These are phyloP conservation scores for Scheffersomyces stambukii DNA, from an alignment of 1,139 yeast species.

Conservation along the genomic window DNA sequence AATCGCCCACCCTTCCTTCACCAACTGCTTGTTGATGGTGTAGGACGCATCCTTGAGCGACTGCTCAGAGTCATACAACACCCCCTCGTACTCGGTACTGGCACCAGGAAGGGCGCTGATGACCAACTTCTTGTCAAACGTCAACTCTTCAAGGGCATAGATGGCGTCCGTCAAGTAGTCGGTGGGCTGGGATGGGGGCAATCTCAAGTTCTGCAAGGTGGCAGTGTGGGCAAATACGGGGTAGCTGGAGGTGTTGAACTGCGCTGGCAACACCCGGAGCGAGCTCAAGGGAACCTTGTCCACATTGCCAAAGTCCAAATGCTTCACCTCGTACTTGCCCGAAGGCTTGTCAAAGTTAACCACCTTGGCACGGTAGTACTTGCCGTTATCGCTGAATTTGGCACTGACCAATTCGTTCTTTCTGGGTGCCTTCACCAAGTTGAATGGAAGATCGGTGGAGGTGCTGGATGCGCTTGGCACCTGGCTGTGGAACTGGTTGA, in stretches of 20 bases:
- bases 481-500: constrained; percentile 43
- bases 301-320: constrained; percentile 62
- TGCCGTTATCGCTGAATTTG: constrained; percentile 48
- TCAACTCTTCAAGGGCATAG: constrained; percentile 50
- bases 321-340: constrained; percentile 48
- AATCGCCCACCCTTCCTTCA: constrained; percentile 62
- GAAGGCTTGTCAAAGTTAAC: constrained; percentile 45
- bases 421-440: constrained; percentile 43
- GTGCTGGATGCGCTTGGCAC: constrained; percentile 33
- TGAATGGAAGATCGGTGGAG: constrained; percentile 45
- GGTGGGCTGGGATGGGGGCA: constrained; percentile 58
- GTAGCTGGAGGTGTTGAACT: constrained; percentile 35
- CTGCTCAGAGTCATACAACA: constrained; percentile 60
- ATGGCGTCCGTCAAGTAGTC: constrained; percentile 61
- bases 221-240: constrained; percentile 61
- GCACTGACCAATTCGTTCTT: constrained; percentile 61
- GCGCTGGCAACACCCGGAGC: constrained; percentile 53
- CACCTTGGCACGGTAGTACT: constrained; percentile 60
- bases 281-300: constrained; percentile 45
- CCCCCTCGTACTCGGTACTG: constrained; percentile 43
- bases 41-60: constrained; percentile 53
- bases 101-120: constrained; percentile 48
- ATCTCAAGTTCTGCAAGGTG: constrained; percentile 49
- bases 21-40: constrained; percentile 61
- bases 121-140: constrained; percentile 55